Evolutionary conservation across 169 alveolate species (phyloP).

Genomic region (Blepharisma undulans): DNA sequence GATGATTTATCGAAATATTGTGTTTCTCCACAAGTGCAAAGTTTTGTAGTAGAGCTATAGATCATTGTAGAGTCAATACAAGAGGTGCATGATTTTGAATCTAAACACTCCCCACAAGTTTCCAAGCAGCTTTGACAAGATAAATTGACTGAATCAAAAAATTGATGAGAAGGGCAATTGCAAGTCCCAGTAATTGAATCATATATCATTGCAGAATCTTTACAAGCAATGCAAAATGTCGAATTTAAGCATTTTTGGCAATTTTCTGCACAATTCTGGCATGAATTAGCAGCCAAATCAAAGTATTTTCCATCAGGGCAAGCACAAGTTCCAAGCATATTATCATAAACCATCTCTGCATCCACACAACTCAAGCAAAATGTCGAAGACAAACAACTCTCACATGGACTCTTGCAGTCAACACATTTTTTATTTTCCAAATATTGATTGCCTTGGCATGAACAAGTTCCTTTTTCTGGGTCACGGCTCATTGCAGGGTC

Average conservation of each 20-base stretch:
- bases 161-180: not conserved
- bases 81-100: not conserved
- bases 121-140: not conserved
- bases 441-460: not conserved
- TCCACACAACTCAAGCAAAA: not conserved
- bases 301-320: not conserved
- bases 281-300: not conserved
- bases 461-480: not conserved
- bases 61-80: not conserved
- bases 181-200: not conserved
- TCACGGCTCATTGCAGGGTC: not conserved
- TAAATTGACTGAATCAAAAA: not conserved
- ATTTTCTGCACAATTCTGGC: not conserved
- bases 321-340: not conserved
- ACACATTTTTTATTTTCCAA: not conserved
- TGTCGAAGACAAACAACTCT: not conserved
- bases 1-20: not conserved
- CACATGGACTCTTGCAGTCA: not conserved
- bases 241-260: not conserved
- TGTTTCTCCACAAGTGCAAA: not conserved
- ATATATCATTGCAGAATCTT: not conserved
- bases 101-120: not conserved
- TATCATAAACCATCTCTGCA: not conserved
- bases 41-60: not conserved
- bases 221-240: not conserved